These are phyloP conservation scores for Candida ulmi DNA, from an alignment of 805 yeast genomes.

Conservation along the genomic window DNA sequence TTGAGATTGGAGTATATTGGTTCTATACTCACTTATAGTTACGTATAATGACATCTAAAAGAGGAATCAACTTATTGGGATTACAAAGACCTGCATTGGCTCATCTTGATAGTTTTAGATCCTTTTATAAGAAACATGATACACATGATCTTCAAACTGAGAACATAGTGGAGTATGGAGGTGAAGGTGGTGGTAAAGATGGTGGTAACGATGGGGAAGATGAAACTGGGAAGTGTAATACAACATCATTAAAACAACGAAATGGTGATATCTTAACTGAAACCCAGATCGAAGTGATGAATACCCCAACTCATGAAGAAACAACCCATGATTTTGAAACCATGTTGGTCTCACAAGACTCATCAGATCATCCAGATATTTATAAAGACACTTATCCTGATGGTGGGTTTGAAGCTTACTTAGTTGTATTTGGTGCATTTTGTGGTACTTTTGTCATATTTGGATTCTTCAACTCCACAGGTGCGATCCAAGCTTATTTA, in stretches of 20 bases:
- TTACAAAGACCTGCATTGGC: background rate
- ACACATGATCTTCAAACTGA: background rate
- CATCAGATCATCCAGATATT: background rate
- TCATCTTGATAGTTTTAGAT: background rate
- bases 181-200: too few relatives aligned
- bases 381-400: constrained; percentile 25
- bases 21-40: too few relatives aligned
- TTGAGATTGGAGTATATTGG: too few relatives aligned
- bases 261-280: background rate
- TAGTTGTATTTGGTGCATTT: constrained; percentile 33
- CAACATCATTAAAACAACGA: too few relatives aligned
- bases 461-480: constrained; percentile 62
- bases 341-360: background rate
- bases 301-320: too few relatives aligned
- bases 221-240: too few relatives aligned
- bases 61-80: background rate
- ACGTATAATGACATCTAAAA: background rate
- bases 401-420: constrained; percentile 37
- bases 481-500: constrained; percentile 63
- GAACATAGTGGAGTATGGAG: too few relatives aligned
- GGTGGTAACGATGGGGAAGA: too few relatives aligned
- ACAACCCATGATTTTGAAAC: background rate
- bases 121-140: background rate
- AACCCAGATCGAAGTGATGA: background rate
- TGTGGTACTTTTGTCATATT: constrained; percentile 52